Percentiles rank a stretch among this genome's conserved stretches.
phyloP scores from a whole-genome alignment of 768 basidiomycete species.

The Lentinula guzmanii region DNA sequence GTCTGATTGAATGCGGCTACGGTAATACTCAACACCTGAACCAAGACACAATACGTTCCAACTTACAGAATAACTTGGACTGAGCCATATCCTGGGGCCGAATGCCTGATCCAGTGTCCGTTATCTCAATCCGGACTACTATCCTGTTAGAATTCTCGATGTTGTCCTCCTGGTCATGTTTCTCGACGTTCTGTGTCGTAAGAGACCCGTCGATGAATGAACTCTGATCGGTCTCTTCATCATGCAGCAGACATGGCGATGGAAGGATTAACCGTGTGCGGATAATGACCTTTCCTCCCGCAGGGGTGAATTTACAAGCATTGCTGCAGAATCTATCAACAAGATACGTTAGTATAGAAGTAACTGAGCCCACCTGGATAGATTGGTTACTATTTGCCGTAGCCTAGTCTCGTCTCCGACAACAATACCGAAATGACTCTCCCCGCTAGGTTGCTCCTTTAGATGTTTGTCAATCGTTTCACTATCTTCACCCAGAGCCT shows the following conservation, averaged over 20 bases:
- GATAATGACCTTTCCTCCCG: slow-evolving; percentile 49
- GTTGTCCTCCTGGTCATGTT: slow-evolving; percentile 15
- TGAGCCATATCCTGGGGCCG: slow-evolving; percentile 53
- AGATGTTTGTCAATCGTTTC: slow-evolving; percentile 24
- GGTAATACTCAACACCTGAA: neutral
- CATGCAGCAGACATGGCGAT: neutral
- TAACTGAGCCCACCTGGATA: slow-evolving; percentile 41
- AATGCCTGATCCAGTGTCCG: slow-evolving; percentile 62
- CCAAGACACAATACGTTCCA: neutral
- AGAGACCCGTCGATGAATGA: neutral
- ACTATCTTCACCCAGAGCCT: slow-evolving; percentile 33
- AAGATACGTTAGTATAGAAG: neutral
- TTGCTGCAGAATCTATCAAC: slow-evolving; percentile 23
- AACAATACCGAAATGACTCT: slow-evolving; percentile 42
- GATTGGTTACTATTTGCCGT: slow-evolving; percentile 62
- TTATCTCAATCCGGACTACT: slow-evolving; percentile 62
- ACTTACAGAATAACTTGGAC: slow-evolving; percentile 51
- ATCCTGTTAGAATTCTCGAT: slow-evolving; percentile 33
- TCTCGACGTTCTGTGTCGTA: neutral
- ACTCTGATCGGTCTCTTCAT: neutral
- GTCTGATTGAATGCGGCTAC: slow-evolving; percentile 46
- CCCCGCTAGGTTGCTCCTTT: slow-evolving; percentile 21
- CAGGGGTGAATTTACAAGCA: slow-evolving; percentile 57
- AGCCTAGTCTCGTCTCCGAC: slow-evolving; percentile 67
- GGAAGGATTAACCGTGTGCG: slow-evolving; percentile 44